Conservation (phyloP, 148 eudicot genomes). For the Fallopia convolvulus region DNA sequence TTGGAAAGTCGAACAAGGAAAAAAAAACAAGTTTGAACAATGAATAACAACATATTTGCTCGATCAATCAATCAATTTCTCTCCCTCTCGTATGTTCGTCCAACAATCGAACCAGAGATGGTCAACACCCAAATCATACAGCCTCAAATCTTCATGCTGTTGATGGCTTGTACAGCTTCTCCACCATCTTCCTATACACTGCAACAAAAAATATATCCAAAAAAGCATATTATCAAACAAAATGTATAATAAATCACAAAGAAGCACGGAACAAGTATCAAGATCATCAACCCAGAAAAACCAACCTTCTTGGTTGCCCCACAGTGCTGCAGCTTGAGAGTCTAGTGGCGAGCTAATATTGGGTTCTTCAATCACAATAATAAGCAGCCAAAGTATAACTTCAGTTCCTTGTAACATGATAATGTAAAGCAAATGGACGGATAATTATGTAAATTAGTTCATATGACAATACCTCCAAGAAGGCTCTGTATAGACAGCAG, state of each 20-base stretch:
- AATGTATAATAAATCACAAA: no score
- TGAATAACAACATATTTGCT: not conserved
- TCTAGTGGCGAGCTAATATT: constrained; percentile 90
- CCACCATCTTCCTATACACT: constrained; percentile 93
- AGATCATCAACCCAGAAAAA: not conserved
- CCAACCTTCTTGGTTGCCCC: constrained; percentile 83
- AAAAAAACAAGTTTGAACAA: not conserved
- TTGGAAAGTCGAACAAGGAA: not conserved
- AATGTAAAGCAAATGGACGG: not conserved
- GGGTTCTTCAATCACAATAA: constrained; percentile 35
- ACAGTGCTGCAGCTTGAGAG: constrained; percentile 86
- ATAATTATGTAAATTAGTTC: not conserved
- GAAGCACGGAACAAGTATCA: not conserved
- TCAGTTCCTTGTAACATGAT: not conserved
- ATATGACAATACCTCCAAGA: constrained; percentile 67
- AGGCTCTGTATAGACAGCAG: constrained; percentile 84
- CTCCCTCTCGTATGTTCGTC: not conserved
- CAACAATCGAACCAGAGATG: constrained; percentile 3
- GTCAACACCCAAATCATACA: not conserved
- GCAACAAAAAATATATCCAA: constrained; percentile 17
- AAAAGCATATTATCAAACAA: not conserved
- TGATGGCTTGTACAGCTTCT: constrained; percentile 70
- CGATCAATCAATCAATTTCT: not conserved
- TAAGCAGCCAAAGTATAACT: not conserved
- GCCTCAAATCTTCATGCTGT: constrained; percentile 4